Evolutionary conservation across 805 yeast species (phyloP).

Genomic region (Candida berthetii): DNA sequence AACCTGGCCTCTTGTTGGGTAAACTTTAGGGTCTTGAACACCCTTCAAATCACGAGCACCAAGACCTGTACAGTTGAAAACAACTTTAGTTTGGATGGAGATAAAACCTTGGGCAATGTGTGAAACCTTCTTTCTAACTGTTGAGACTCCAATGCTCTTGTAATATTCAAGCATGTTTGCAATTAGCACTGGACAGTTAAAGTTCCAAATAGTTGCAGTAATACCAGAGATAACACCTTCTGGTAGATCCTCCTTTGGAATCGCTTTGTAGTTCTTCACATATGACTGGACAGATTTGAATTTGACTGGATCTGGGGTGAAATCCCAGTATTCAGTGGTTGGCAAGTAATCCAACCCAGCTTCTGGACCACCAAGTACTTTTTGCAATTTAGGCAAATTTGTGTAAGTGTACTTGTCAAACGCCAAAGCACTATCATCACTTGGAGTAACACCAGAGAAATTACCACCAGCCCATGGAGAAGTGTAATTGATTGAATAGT

Average conservation of each 20-base stretch:
- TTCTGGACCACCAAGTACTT: slow-evolving; percentile 39
- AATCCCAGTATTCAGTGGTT: slow-evolving; percentile 59
- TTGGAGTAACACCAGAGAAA: slow-evolving; percentile 54
- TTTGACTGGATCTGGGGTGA: slow-evolving; percentile 37
- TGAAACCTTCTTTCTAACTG: slow-evolving; percentile 36
- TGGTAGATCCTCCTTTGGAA: slow-evolving; percentile 37
- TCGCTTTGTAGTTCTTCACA: slow-evolving; percentile 36
- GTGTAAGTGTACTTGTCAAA: slow-evolving; percentile 55
- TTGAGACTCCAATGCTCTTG: slow-evolving; percentile 41
- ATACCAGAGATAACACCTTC: slow-evolving; percentile 52
- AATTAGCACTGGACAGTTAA: slow-evolving; percentile 64
- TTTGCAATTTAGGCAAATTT: slow-evolving; percentile 36
- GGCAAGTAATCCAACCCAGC: slow-evolving; percentile 49
- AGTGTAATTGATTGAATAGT: slow-evolving; percentile 64
- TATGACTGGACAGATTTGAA: slow-evolving; percentile 41
- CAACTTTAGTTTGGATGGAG: slow-evolving; percentile 29
- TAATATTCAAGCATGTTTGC: slow-evolving; percentile 39
- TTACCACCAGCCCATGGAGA: slow-evolving; percentile 80
- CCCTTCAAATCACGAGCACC: slow-evolving; percentile 64
- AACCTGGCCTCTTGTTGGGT: slow-evolving; percentile 79
- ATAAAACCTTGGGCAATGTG: slow-evolving; percentile 53
- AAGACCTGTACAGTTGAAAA: slow-evolving; percentile 75
- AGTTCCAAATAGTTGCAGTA: slow-evolving; percentile 52
- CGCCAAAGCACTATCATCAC: slow-evolving; percentile 40
- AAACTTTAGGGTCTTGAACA: slow-evolving; percentile 52